Conservation (phyloP, 441 rosid species). For the Erodium texanum region DNA sequence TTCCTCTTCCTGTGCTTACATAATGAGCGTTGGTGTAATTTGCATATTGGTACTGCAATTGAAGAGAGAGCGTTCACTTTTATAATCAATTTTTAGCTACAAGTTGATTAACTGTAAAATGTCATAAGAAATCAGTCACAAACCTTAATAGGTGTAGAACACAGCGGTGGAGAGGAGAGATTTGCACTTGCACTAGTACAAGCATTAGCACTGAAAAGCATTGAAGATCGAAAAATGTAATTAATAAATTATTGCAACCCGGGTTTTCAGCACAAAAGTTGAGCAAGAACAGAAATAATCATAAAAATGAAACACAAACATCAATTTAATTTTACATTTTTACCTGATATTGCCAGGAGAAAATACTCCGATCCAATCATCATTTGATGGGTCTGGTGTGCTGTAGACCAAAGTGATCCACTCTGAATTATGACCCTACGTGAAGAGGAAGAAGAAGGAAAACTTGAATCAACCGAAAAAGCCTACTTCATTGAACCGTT, state of each 20-base stretch:
- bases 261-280: neutral
- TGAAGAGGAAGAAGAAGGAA: neutral
- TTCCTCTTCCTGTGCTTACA: constrained; percentile 14
- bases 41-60: constrained; percentile 64
- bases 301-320: neutral
- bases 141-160: constrained; percentile 80
- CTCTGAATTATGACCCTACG: constrained; percentile 57
- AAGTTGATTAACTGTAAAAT: neutral
- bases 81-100: neutral
- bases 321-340: neutral
- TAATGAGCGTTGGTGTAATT: constrained; percentile 53
- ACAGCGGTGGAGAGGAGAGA: constrained; percentile 45
- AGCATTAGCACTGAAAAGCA: constrained; percentile 41
- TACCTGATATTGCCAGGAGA: constrained; percentile 85
- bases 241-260: too few species aligned
- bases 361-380: constrained; percentile 88
- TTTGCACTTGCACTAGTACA: constrained; percentile 43
- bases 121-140: constrained; percentile 9
- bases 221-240: too few species aligned
- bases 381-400: constrained; percentile 47
- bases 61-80: constrained; percentile 10
- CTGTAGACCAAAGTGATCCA: constrained; percentile 43
- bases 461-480: neutral
- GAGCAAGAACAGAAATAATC: neutral
- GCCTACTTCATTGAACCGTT: neutral